Evolutionary conservation across 2,329 filamentous ascomycete genomes (phyloP).

Genomic region (Orbilia oligospora): DNA sequence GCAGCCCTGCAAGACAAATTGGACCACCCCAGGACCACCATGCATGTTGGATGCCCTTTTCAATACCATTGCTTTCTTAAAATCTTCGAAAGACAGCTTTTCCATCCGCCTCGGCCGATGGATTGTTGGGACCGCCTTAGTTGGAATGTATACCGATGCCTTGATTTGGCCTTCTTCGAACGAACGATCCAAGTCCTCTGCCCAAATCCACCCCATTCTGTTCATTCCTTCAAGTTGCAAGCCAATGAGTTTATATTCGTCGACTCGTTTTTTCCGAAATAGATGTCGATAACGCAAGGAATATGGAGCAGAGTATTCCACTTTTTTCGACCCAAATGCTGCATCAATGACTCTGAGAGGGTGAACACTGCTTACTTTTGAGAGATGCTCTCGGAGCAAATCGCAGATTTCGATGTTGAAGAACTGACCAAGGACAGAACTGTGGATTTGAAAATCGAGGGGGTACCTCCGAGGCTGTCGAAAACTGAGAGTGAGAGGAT

Average conservation of each 20-base stretch:
- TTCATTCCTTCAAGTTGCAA: slow-evolving; percentile 46
- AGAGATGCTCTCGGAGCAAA: slow-evolving; percentile 23
- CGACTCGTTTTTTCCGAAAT: slow-evolving; percentile 26
- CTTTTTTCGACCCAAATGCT: slow-evolving; percentile 35
- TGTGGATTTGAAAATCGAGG: slow-evolving; percentile 36
- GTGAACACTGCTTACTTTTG: background rate
- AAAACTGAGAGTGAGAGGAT: slow-evolving; percentile 27
- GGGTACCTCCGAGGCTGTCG: background rate
- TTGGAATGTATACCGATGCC: slow-evolving; percentile 42
- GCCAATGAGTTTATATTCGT: slow-evolving; percentile 43
- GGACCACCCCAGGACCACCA: background rate
- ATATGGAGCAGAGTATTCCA: slow-evolving; percentile 47
- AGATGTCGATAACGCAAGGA: slow-evolving; percentile 3
- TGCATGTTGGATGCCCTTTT: background rate
- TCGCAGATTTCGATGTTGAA: slow-evolving; percentile 44
- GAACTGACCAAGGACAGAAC: slow-evolving; percentile 16
- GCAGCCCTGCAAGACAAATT: background rate
- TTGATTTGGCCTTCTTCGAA: slow-evolving; percentile 50
- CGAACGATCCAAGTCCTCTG: slow-evolving; percentile 42
- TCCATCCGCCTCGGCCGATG: slow-evolving; percentile 17
- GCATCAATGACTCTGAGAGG: slow-evolving; percentile 32
- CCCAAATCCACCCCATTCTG: slow-evolving; percentile 59
- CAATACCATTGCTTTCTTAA: background rate
- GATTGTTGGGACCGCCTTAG: background rate
- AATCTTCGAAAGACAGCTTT: slow-evolving; percentile 4